Evolutionary conservation across 441 rosid species (phyloP).

Genomic region (Pelargonium citronellum): DNA sequence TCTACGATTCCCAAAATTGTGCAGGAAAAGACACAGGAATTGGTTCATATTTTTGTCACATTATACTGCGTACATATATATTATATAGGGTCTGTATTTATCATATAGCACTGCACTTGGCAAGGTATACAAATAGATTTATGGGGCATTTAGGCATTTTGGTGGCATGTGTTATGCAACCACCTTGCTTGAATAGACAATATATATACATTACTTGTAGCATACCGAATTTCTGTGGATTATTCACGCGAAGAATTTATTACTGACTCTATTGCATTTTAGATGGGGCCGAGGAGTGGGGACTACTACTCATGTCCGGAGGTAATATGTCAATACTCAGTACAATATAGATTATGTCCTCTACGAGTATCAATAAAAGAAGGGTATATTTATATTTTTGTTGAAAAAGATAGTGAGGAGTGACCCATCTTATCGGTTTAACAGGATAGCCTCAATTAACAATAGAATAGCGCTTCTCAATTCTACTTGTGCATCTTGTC

Average conservation of each 20-base stretch:
- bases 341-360: background rate
- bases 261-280: no score
- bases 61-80: background rate
- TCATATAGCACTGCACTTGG: slow-evolving; percentile 2
- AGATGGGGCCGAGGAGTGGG: no score
- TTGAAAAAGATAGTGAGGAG: background rate
- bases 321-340: background rate
- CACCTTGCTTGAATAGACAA: background rate
- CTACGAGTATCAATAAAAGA: background rate
- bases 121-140: background rate
- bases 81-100: background rate
- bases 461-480: no score
- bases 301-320: background rate
- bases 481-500: background rate
- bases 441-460: no score
- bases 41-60: background rate
- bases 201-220: background rate
- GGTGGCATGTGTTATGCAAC: slow-evolving; percentile 6
- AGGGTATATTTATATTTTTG: background rate
- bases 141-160: background rate
- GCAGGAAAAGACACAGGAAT: background rate
- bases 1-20: slow-evolving; percentile 5
- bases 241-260: no score
- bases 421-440: background rate
- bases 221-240: background rate